Evolutionary conservation across 805 yeast species (phyloP), one percentile per base, ranked within the genome.

Genomic region (Schizosaccharomyces japonicus): DNA sequence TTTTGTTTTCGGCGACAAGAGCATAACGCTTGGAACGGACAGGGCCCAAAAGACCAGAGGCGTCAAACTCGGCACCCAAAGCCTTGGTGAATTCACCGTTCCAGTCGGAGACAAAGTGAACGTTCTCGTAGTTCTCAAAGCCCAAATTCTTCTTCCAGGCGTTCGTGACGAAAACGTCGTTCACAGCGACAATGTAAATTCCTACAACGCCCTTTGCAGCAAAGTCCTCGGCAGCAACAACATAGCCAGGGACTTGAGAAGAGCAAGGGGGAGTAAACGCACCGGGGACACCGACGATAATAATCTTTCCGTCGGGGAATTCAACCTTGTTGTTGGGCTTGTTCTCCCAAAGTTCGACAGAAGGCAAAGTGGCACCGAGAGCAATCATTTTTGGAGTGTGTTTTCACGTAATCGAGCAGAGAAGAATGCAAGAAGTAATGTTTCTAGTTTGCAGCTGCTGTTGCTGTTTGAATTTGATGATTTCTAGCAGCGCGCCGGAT

Each of bases 241-340:
- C 56, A 61, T 70, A 81, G n/a, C 80, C 83, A 2, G 92, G 90
- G 45, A 80, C 70, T 57, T 78, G 85, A 25, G 76, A 74, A 30
- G 81, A 68, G 60, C 93, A 81, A 3, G 79, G 82, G 34, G 85
- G 81, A 2, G 87, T 76, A 59, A 75, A 81, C 0, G 93, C 93
- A 33, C 90, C 80, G 39, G 80, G 80, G 30, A 74, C 76, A 50
- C 76, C 73, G 19, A 77, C 66, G 34, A 78, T 62, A 33, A 78
- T 54, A 55, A 68, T 29, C 15, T 29, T 28, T 13, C 64, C 50
- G 67, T 3, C 66, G 26, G 78, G 72, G 47, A 79, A 63, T 57
- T 75, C 68, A 51, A 77, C 67, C 19, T 62, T 59, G 56, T 75
- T 71, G 39, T 80, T 78, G 46, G 87, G 87, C 19, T 80, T 70